phyloP scores from a whole-genome alignment of 306 rosid genomes.

The Rosa persica region DNA sequence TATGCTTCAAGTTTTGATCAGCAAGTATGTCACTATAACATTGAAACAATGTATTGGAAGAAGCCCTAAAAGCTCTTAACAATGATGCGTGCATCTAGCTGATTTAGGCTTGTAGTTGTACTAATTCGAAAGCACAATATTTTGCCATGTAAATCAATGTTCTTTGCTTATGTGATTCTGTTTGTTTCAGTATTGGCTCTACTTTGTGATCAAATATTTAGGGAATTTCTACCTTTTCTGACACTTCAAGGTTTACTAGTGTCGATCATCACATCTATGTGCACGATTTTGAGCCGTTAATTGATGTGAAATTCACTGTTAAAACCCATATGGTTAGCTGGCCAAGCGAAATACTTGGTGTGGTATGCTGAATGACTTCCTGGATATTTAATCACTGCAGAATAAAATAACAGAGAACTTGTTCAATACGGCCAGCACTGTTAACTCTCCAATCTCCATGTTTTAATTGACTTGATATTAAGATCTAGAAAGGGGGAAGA shows the following conservation, averaged over 20 bases:
- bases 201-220: not conserved
- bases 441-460: not conserved
- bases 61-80: not conserved
- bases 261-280: not conserved
- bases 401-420: not conserved
- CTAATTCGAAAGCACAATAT: not conserved
- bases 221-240: not conserved
- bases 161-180: not conserved
- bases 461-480: not conserved
- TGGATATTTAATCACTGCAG: not conserved
- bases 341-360: not conserved
- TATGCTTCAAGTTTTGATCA: not conserved
- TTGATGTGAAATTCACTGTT: not conserved
- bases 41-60: not conserved
- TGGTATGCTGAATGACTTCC: not conserved
- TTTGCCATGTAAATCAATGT: not conserved
- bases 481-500: not conserved
- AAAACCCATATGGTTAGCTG: too few relatives aligned
- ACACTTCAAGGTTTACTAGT: not conserved
- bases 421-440: not conserved
- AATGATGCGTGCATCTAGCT: not conserved
- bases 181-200: not conserved
- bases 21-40: not conserved
- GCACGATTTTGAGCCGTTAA: not conserved
- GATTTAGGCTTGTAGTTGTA: constrained; percentile 1